phyloP scores from a whole-genome alignment of 2,329 filamentous ascomycete species.

The Tolypocladium tundrense region DNA sequence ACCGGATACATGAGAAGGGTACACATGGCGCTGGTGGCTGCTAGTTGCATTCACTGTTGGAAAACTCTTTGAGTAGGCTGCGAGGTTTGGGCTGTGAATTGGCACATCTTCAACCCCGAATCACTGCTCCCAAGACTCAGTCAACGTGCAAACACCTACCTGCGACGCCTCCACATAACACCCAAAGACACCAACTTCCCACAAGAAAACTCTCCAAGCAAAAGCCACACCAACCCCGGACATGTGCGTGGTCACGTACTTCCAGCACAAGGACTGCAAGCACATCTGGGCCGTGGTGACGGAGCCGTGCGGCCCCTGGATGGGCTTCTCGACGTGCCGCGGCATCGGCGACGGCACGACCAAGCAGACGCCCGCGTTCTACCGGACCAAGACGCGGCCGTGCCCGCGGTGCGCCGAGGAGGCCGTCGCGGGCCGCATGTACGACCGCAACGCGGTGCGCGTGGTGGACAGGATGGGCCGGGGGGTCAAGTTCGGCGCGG shows the following conservation, averaged over 20 bases:
- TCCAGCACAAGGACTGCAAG: slow-evolving; percentile 35
- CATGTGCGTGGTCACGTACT: slow-evolving; percentile 41
- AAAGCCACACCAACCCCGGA: background rate
- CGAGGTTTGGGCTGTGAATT: background rate
- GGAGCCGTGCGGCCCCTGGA: slow-evolving; percentile 34
- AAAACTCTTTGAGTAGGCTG: background rate
- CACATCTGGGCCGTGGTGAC: slow-evolving; percentile 42
- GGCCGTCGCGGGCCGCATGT: slow-evolving; percentile 15
- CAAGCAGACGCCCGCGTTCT: slow-evolving; percentile 23
- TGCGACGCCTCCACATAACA: background rate
- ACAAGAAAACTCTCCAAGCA: background rate
- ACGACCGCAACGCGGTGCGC: slow-evolving; percentile 37
- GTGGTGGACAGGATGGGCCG: slow-evolving; percentile 33
- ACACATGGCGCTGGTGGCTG: background rate
- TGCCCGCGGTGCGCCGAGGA: slow-evolving; percentile 29
- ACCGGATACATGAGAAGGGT: background rate
- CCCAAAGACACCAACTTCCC: no score
- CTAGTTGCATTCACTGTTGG: background rate
- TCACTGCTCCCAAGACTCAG: background rate
- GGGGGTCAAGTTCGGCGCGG: slow-evolving; percentile 37
- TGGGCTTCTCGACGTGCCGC: slow-evolving; percentile 39
- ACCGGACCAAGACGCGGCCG: slow-evolving; percentile 23
- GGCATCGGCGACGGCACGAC: slow-evolving; percentile 28
- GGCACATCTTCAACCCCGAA: background rate
- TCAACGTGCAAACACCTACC: background rate